These are phyloP conservation scores for Cytospora schulzeri DNA, from an alignment of 2,329 filamentous ascomycete genomes.

Conservation along the genomic window DNA sequence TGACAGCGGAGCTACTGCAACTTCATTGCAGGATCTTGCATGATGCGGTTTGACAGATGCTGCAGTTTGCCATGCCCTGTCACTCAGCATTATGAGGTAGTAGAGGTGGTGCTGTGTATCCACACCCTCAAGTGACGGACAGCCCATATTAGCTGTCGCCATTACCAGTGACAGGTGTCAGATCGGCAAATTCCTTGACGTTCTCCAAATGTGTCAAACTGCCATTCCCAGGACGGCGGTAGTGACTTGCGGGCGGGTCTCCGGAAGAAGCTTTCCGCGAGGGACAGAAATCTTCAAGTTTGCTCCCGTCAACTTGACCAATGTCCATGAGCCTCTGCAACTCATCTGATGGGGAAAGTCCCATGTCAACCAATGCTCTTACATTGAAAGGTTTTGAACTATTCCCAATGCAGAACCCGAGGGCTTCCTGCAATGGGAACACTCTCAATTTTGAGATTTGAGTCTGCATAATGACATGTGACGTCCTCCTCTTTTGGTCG, in stretches of 20 bases:
- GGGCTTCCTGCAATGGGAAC: neutral
- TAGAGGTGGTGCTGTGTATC: too few species aligned
- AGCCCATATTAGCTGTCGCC: too few species aligned
- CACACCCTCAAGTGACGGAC: too few species aligned
- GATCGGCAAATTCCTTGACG: neutral
- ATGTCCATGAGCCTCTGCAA: neutral
- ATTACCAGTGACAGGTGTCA: neutral
- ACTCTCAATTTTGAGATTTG: constrained; percentile 3
- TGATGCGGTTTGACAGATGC: neutral
- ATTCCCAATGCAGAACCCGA: neutral
- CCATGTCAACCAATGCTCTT: neutral
- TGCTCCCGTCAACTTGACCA: neutral
- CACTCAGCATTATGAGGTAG: neutral
- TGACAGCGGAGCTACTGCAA: too few species aligned
- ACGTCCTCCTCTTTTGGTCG: neutral
- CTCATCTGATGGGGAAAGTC: neutral
- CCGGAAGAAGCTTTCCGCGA: neutral
- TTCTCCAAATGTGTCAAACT: neutral
- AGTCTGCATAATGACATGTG: neutral
- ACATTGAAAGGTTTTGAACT: neutral
- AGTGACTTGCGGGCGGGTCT: neutral
- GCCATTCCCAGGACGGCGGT: neutral
- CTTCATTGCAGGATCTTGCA: neutral
- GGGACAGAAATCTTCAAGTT: neutral
- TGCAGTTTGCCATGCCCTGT: constrained; percentile 2